Conservation (phyloP, 768 basidiomycete species). For the Myochromella boudieri region DNA sequence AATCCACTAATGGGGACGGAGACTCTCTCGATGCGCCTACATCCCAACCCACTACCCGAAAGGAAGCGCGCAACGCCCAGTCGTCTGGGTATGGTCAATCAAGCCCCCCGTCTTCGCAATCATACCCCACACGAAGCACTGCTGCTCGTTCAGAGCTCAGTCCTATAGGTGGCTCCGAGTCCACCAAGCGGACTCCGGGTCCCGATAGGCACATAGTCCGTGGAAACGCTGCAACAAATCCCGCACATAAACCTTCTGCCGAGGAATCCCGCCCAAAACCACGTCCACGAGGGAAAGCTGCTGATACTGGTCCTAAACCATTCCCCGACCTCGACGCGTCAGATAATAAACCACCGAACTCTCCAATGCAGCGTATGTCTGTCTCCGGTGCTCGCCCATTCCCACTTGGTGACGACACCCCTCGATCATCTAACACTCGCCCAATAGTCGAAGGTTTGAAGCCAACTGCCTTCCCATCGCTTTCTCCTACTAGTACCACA, state of each 20-base stretch:
- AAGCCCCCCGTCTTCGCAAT: neutral
- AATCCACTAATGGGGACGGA: conserved; percentile 8
- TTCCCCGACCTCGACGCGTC: neutral
- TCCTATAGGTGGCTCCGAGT: neutral
- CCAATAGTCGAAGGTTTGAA: too few species aligned
- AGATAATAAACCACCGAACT: neutral
- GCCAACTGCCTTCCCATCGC: conserved; percentile 25
- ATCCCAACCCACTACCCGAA: conserved; percentile 1
- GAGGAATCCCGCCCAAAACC: conserved; percentile 15
- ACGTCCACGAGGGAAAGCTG: conserved; percentile 9
- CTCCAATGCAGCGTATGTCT: conserved; percentile 14
- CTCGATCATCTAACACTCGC: neutral
- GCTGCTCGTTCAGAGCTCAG: conserved; percentile 2
- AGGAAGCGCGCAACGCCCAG: neutral
- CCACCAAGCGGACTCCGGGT: conserved; percentile 5
- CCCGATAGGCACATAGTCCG: neutral
- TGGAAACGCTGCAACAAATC: too few species aligned
- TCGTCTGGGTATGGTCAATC: neutral
- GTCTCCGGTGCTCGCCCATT: conserved; percentile 7
- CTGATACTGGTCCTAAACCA: neutral
- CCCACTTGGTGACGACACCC: neutral
- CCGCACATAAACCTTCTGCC: too few species aligned
- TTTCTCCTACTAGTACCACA: conserved; percentile 9
- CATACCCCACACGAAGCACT: neutral
- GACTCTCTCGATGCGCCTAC: conserved; percentile 1